Evolutionary conservation across 2,329 filamentous ascomycete species (phyloP), one percentile per base, ranked within the genome.

Genomic region (Epichloe gansuensis): DNA sequence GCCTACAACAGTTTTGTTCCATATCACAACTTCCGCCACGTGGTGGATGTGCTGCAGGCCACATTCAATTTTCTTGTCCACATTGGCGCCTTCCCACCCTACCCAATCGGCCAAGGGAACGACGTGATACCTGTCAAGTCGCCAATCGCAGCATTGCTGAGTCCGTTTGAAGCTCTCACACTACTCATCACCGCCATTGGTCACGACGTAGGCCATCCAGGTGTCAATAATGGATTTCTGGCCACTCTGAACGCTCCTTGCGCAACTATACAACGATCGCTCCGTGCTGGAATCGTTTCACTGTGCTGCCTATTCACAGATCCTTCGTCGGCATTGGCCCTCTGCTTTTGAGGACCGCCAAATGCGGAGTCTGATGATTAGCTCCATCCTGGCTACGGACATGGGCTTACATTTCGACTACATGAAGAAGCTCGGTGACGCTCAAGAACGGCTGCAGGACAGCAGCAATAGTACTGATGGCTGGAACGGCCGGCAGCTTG

Each of bases 371-470:
- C 74, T 95, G 6, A 93, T 97, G 85, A 97, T 96, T 61, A 95
- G 89, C 66, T 93, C 89, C n/a, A 97, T 98, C 55, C 73, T 98
- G 25, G 89, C 93, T 3, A 98, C 93, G 0, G 93, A 98, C 63
- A 98, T 98, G 93, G 90, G 90, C 7, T 72, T 95, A 6, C 93
- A 98, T 69, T 95, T 95, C 61, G 90, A 94, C 62, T 98, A 96
- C 68, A 97, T 97, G 90, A 84, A 85, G 63, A 87, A 86, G 65
- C 74, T 97, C 42, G 82, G 80, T n/a, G 83, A 85, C 57, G 70
- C 95, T 50, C 89, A 95, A 67, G 80, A 86, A 56, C 91, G 86
- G 65, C 75, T 94, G 11, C 77, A 82, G 42, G 80, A 81, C 41
- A 83, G 82, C 41, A 83, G 82, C 59, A 75, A 82, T 52, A 77